These are phyloP conservation scores for Meyerozyma sp. DNA, from an alignment of 1,139 yeast species.

Conservation along the genomic window DNA sequence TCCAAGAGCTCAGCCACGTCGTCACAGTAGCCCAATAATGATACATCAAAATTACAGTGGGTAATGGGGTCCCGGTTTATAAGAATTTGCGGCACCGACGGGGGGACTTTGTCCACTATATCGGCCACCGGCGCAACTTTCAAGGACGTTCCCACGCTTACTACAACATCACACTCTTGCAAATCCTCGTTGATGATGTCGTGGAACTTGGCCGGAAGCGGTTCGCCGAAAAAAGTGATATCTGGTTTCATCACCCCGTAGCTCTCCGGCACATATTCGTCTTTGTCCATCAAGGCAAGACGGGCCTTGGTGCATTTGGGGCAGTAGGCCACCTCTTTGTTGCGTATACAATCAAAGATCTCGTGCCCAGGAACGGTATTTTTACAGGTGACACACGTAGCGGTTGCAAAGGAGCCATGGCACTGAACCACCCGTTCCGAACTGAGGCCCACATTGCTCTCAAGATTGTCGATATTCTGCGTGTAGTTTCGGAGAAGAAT, in stretches of 20 bases:
- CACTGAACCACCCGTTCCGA: slow-evolving; percentile 79
- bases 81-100: slow-evolving; percentile 73
- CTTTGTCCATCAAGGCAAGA: slow-evolving; percentile 14
- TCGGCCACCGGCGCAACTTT: slow-evolving; percentile 97
- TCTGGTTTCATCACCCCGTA: slow-evolving; percentile 79
- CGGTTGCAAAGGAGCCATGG: slow-evolving; percentile 93
- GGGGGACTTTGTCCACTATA: slow-evolving; percentile 66
- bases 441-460: slow-evolving; percentile 73
- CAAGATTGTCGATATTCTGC: slow-evolving; percentile 91
- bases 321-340: slow-evolving; percentile 64
- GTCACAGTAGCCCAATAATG: slow-evolving; percentile 81
- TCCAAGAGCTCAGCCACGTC: slow-evolving; percentile 51
- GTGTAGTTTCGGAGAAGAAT: slow-evolving; percentile 86
- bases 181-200: slow-evolving; percentile 12
- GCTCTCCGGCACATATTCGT: slow-evolving; percentile 12
- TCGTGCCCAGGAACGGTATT: slow-evolving; percentile 62
- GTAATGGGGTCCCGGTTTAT: slow-evolving; percentile 78
- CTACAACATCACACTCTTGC: slow-evolving; percentile 62
- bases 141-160: slow-evolving; percentile 89
- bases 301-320: slow-evolving; percentile 50
- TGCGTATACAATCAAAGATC: slow-evolving; percentile 58
- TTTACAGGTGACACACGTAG: slow-evolving; percentile 81
- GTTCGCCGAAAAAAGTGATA: slow-evolving; percentile 91
- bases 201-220: slow-evolving; percentile 48
- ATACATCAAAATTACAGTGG: slow-evolving; percentile 65